phyloP scores from a whole-genome alignment of 2,329 filamentous ascomycete genomes.

The Coniochaeta sp. region DNA sequence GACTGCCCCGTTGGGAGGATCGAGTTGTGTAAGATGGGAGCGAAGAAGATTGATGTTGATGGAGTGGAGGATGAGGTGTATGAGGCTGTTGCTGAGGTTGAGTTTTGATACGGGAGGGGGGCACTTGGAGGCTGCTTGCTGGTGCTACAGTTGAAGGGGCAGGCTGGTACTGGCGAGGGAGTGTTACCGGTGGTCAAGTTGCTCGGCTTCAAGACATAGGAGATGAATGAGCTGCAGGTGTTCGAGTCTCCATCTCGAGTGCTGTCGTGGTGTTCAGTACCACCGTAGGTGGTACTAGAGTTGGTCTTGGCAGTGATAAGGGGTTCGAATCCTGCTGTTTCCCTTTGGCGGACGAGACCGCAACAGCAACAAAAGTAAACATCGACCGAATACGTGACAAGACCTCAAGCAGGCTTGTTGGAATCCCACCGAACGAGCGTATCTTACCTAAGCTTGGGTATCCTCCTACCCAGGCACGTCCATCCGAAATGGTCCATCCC shows the following conservation, averaged over 20 bases:
- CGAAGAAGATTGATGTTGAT: constrained; percentile 53
- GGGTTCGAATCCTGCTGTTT: too few species aligned
- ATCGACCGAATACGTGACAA: not conserved
- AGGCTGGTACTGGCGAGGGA: not conserved
- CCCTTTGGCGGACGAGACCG: too few species aligned
- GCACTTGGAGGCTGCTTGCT: not conserved
- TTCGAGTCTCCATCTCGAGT: too few species aligned
- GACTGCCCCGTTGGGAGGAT: constrained; percentile 61
- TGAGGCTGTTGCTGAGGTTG: constrained; percentile 44
- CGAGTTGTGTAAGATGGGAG: constrained; percentile 83
- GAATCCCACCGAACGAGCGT: not conserved
- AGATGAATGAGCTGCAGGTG: too few species aligned
- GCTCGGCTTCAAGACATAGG: too few species aligned
- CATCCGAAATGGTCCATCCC: not conserved
- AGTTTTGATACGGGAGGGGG: too few species aligned
- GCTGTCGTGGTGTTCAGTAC: too few species aligned
- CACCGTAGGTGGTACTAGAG: too few species aligned
- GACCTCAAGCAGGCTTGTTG: not conserved
- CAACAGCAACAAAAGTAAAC: too few species aligned
- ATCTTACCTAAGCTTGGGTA: not conserved
- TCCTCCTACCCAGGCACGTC: not conserved
- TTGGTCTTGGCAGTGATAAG: too few species aligned
- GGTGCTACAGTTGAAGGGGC: not conserved
- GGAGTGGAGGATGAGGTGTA: constrained; percentile 45
- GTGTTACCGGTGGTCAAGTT: too few species aligned